Base-by-base conservation (phyloP, 306 rosid genomes). In the Bauhinia variegata region DNA sequence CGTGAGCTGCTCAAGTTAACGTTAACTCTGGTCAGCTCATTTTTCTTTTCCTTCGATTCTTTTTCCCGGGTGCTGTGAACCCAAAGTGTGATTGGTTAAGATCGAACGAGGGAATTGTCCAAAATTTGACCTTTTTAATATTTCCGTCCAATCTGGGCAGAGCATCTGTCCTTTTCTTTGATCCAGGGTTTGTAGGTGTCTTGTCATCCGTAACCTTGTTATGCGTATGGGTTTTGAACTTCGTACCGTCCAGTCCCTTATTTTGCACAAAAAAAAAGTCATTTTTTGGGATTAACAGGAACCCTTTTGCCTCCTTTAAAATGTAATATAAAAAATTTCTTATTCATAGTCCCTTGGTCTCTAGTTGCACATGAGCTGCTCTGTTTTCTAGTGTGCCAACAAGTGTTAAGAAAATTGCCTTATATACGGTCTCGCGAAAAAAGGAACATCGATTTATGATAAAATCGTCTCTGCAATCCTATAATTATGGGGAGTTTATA, bases 221-320 rank as follows among this genome's bases (percentile, higher is more conserved):
- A 11, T 42, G 60, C 62, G 49, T 70, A 15, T 57, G 37, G 36
- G 48, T 67, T 74, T 68, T 52, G 66, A 56, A 56, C 65, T 74
- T 68, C 46, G 66, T 57, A 56, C 65, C 12, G 55, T 65, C 58
- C 58, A 41, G 43, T 4, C 2, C 47, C 31, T 60, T 6, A 6
- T 34, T 39, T 11, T 69, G 12, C 13, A 42, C 32, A 38, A n/a
- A 19, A 55, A 58, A 44, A 54, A 49, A 15, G 70, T 28, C 67
- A 15, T 41, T 61, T 41, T 49, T 33, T 4, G 59, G 49, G 42
- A 48, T 9, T 51, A 36, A 16, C 43, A 57, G 54, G 63, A 63
- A 50, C 47, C 52, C 32, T 30, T 70, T 34, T 58, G 66, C 30
- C 38, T 33, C 8, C 38, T 61, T 42, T 23, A 12, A 62, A 8